Percentiles rank a stretch among this genome's conserved stretches.
Evolutionary conservation across 2,329 filamentous ascomycete species (phyloP).

Genomic region (Zymoseptoria passerinii): DNA sequence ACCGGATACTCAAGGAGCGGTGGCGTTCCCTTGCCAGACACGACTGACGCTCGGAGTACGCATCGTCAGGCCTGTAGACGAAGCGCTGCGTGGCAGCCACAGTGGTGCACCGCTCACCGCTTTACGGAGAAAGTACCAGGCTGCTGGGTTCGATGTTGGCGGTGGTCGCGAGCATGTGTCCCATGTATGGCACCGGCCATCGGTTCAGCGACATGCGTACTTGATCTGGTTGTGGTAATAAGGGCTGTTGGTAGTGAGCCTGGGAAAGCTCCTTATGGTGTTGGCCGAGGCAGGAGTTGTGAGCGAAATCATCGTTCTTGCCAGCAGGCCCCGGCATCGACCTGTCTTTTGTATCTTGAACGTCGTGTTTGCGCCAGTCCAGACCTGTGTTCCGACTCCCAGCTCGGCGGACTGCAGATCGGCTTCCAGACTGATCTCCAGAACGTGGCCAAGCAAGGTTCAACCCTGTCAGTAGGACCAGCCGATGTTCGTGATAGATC

Average conservation of each 20-base stretch:
- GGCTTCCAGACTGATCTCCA: background rate
- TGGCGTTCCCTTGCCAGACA: background rate
- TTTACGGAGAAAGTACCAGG: background rate
- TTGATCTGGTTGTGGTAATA: background rate
- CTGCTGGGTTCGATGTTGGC: background rate
- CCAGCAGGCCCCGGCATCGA: background rate
- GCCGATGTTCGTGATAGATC: background rate
- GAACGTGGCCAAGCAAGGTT: background rate
- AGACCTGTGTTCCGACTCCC: background rate
- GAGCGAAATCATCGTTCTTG: background rate
- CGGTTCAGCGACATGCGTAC: background rate
- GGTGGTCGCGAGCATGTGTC: background rate
- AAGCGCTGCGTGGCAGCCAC: background rate
- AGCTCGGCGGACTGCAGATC: background rate
- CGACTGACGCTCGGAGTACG: background rate
- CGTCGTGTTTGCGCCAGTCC: background rate
- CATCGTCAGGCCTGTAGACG: background rate
- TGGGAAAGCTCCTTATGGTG: background rate
- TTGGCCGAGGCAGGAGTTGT: background rate
- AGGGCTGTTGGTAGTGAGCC: background rate
- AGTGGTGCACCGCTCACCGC: background rate
- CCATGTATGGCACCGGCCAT: background rate
- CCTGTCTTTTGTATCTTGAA: background rate
- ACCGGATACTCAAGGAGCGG: too few relatives aligned
- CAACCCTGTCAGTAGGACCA: background rate